phyloP scores from a whole-genome alignment of 352 stramenopile genomes.

The Globisporangium sylvaticum region DNA sequence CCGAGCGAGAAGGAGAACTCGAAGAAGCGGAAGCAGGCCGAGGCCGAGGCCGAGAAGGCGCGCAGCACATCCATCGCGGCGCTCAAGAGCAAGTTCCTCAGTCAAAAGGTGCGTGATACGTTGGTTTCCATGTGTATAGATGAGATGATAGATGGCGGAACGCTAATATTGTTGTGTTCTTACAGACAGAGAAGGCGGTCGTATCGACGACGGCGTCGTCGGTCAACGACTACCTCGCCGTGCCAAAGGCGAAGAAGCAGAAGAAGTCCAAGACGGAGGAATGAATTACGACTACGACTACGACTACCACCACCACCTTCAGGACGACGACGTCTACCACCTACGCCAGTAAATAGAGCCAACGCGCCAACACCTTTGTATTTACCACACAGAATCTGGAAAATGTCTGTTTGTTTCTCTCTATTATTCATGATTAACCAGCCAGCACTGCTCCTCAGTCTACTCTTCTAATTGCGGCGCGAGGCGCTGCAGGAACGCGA shows the following conservation, averaged over 20 bases:
- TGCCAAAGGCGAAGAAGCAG: slow-evolving; percentile 54
- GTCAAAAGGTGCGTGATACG: slow-evolving; percentile 47
- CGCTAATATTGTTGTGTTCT: neutral
- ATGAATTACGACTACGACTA: neutral
- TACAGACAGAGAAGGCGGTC: slow-evolving; percentile 33
- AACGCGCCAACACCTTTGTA: neutral
- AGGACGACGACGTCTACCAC: neutral
- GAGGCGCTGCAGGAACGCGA: slow-evolving; percentile 34
- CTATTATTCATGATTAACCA: neutral
- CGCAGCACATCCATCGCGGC: slow-evolving; percentile 52
- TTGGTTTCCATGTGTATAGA: neutral
- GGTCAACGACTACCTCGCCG: slow-evolving; percentile 61
- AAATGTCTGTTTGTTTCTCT: neutral
- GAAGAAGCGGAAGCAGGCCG: slow-evolving; percentile 74
- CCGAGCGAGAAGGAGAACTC: slow-evolving; percentile 70
- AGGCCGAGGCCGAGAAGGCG: slow-evolving; percentile 39
- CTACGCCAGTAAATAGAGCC: slow-evolving; percentile 4
- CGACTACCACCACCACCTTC: neutral
- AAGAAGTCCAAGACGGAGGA: slow-evolving; percentile 44
- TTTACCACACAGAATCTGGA: neutral
- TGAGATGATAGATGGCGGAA: neutral
- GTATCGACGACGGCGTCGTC: slow-evolving; percentile 26
- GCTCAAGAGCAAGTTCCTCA: slow-evolving; percentile 84
- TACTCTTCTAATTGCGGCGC: slow-evolving; percentile 9
- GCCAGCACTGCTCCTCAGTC: neutral